Conservation (phyloP, 2,329 filamentous ascomycete genomes). For the Fusarium sp. region DNA sequence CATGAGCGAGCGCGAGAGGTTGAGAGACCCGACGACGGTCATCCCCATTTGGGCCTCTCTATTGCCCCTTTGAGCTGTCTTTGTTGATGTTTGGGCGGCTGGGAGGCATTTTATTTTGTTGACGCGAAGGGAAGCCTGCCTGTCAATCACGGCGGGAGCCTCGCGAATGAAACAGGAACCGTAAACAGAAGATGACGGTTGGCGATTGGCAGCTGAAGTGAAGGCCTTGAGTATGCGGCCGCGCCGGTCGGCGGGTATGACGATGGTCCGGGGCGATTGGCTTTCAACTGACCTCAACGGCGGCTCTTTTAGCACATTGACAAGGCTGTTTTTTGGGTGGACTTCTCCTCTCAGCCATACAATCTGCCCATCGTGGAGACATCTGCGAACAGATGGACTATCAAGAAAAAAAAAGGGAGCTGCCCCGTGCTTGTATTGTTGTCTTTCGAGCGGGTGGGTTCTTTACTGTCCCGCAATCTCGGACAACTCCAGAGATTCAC, state of each 20-base stretch:
- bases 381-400: not conserved
- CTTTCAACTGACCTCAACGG: slow-evolving; percentile 27
- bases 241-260: slow-evolving; percentile 26
- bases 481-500: slow-evolving; percentile 25
- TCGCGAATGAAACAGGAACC: not conserved
- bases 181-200: slow-evolving; percentile 5
- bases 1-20: slow-evolving; percentile 13
- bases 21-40: slow-evolving; percentile 15
- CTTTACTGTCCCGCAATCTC: slow-evolving; percentile 29
- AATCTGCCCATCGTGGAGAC: not conserved
- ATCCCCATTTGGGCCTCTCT: slow-evolving; percentile 18
- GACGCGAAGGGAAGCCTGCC: not conserved
- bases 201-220: not conserved
- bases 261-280: slow-evolving; percentile 23
- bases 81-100: not conserved
- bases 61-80: slow-evolving; percentile 8
- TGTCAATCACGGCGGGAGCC: not conserved
- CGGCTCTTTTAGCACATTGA: slow-evolving; percentile 15
- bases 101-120: not conserved
- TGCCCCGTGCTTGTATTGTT: slow-evolving; percentile 15
- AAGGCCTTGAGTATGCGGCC: slow-evolving; percentile 1
- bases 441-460: slow-evolving; percentile 10
- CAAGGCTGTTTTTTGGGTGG: not conserved
- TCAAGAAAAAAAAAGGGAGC: not conserved
- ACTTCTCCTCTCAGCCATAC: not conserved